Evolutionary conservation across 2,329 filamentous ascomycete species (phyloP).

Genomic region (Colletotrichum theobromicola): DNA sequence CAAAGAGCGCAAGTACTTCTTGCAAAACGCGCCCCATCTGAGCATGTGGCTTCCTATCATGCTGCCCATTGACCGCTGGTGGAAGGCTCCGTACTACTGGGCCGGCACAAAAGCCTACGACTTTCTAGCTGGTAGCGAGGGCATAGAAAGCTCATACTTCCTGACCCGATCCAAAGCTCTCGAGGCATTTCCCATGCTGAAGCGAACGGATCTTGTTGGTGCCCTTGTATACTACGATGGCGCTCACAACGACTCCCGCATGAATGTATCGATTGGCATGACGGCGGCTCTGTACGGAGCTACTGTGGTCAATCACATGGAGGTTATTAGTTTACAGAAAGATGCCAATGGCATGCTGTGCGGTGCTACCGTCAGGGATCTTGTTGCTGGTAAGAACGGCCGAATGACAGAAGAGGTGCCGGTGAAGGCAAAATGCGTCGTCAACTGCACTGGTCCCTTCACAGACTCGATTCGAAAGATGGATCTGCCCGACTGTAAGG

Average conservation of each 20-base stretch:
- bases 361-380: conserved; percentile 76
- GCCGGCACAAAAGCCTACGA: conserved; percentile 83
- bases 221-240: conserved; percentile 92
- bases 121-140: conserved; percentile 82
- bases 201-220: conserved; percentile 77
- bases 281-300: conserved; percentile 87
- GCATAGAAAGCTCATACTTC: conserved; percentile 89
- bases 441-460: conserved; percentile 91
- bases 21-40: conserved; percentile 76
- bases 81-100: conserved; percentile 81
- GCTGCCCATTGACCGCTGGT: conserved; percentile 77
- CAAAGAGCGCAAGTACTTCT: conserved; percentile 76
- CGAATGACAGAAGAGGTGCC: conserved; percentile 66
- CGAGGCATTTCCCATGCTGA: conserved; percentile 88
- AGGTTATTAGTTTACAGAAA: conserved; percentile 79
- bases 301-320: conserved; percentile 83
- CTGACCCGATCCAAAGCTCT: conserved; percentile 85
- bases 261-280: conserved; percentile 90
- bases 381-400: conserved; percentile 70
- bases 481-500: conserved; percentile 73
- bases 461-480: conserved; percentile 85
- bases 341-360: conserved; percentile 74
- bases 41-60: conserved; percentile 78
- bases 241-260: conserved; percentile 89
- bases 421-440: conserved; percentile 79